Conservation (phyloP, 2,329 filamentous ascomycete species). For the Colletotrichum noveboracense region DNA sequence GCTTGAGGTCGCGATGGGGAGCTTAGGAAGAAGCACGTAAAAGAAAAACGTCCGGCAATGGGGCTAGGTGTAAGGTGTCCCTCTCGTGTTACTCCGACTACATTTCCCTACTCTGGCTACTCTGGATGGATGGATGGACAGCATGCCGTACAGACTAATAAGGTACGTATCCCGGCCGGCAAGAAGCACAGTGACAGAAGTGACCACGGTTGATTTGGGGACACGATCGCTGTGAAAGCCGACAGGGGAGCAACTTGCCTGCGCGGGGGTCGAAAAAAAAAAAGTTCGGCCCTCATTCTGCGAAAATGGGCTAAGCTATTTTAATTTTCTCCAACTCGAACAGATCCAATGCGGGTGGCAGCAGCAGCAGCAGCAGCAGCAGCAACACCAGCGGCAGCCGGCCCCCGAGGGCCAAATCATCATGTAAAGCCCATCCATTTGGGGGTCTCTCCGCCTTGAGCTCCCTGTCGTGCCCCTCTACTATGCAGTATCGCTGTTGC, state of each 20-base stretch:
- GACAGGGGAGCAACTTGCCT: background rate
- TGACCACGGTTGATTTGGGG: background rate
- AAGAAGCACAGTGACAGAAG: background rate
- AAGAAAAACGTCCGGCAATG: slow-evolving; percentile 6
- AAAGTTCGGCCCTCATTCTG: background rate
- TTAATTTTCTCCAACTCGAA: background rate
- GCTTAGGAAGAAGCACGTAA: background rate
- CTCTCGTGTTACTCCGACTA: background rate
- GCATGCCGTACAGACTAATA: background rate
- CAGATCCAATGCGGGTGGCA: background rate
- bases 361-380: background rate
- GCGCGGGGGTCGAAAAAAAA: background rate
- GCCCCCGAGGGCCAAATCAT: background rate
- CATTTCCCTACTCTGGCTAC: background rate
- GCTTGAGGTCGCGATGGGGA: background rate
- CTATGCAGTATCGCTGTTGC: background rate
- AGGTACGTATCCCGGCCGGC: background rate
- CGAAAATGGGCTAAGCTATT: background rate
- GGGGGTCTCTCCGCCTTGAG: background rate
- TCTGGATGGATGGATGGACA: background rate
- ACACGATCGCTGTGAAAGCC: background rate
- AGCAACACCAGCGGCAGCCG: background rate
- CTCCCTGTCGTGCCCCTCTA: background rate
- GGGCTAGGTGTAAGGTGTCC: slow-evolving; percentile 6
- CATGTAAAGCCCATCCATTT: background rate